Percentiles rank a stretch among this genome's conserved stretches.
Conservation (phyloP, 140 eudicot species). For the Oenanthe javanica region DNA sequence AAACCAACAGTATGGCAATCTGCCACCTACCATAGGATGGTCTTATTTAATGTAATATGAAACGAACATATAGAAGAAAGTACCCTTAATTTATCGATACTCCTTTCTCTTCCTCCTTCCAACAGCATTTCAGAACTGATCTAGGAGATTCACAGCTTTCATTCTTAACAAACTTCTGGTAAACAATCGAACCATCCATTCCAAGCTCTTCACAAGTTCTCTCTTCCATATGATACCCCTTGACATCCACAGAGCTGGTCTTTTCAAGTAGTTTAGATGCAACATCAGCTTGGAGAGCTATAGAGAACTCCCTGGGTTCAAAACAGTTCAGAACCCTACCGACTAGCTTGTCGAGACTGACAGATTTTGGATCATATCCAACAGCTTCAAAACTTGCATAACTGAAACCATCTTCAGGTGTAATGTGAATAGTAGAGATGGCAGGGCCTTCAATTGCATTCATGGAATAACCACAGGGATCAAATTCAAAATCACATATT, state of each 20-base stretch:
- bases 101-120: constrained; percentile 66
- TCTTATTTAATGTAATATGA: not conserved
- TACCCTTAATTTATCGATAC: constrained; percentile 20
- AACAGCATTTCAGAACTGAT: constrained; percentile 49
- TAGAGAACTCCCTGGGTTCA: constrained; percentile 62
- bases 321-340: constrained; percentile 67
- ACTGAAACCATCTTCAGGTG: constrained; percentile 94
- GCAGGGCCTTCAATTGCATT: constrained; percentile 68
- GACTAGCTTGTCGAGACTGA: constrained; percentile 35
- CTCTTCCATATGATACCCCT: constrained; percentile 52
- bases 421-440: constrained; percentile 72
- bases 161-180: constrained; percentile 58
- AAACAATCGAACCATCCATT: constrained; percentile 52
- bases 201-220: constrained; percentile 56
- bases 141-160: constrained; percentile 58
- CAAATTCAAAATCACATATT: constrained; percentile 86
- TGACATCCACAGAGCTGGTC: constrained; percentile 25
- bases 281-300: constrained; percentile 60
- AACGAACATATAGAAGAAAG: not conserved
- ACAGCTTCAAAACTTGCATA: constrained; percentile 94
- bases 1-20: not conserved
- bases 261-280: constrained; percentile 26
- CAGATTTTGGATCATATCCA: constrained; percentile 55
- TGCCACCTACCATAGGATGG: not conserved
- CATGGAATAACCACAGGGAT: constrained; percentile 98